Base-by-base conservation (phyloP, 2,329 filamentous ascomycete species). In the Xylariaceae sp. region DNA sequence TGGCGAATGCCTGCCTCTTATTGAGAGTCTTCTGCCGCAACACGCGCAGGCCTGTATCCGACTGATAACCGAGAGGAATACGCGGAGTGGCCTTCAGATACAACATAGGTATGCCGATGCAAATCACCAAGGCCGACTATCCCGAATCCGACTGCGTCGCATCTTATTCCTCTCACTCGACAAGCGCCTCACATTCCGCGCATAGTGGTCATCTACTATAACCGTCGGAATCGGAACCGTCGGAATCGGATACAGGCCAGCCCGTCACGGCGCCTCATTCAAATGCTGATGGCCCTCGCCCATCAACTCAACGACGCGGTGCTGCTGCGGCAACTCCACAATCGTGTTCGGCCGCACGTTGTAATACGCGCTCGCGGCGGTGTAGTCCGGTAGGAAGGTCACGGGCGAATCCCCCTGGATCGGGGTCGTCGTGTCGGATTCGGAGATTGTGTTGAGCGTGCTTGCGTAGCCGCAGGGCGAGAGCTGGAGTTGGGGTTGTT, bases 301-400 rank as follows among this genome's bases (percentile, higher is more conserved):
- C 61, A 73, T 67, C 60, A 76, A 65, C 62, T 77, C 74, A 49
- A 72, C 67, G 0, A 68, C 68, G 44, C 66, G 67, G 4, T 61
- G 51, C 62, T 73, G 69, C 1, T 66, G 68, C 0, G 73, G 66
- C 57, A 75, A 62, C 63, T 76, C 73, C 55, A 72, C 72, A 10
- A 67, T 50, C n/a, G 63, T 56, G 15, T 56, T 61, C 2, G 61
- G 58, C 8, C 50, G 60, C 13, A 58, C 58, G 2, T 61, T 39
- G 23, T 59, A 39, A 17, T 62, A 61, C 2, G 30, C 11, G 30
- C 47, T 48, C 1, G 10, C 37, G 37, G 8, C 37, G 37, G 4
- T 1, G 37, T 59, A 59, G 18, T 63, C 59, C 30, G 59, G 55
- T 4, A 59, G 60, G 54, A 61, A 64, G 5, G 37, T 44, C 39